Base-by-base conservation (phyloP, 2,329 filamentous ascomycete genomes). In the Tolypocladium sp. region DNA sequence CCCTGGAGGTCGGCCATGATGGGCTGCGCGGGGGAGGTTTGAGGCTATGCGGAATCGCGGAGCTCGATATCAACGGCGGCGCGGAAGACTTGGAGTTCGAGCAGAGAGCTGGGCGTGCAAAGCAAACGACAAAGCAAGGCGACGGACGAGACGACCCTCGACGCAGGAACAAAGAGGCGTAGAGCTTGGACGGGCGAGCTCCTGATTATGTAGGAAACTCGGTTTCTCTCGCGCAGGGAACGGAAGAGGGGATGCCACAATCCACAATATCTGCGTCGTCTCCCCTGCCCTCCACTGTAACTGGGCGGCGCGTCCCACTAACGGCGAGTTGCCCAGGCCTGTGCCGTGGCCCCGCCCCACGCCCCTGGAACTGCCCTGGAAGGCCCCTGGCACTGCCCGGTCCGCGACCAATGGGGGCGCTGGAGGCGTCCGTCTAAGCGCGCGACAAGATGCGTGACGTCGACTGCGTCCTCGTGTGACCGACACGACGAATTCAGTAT, bases 1-100 rank as follows among this genome's bases (percentile, higher is more conserved):
- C 75, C 73, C 65, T 77, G 70, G 52, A 77, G 71, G 60, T 77
- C 75, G 60, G 70, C 66, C 75, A 77, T 76, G 67, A 60, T 67
- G 66, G 57, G 55, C 53, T 56, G 46, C 49, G 49, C 46, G 35
- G 27, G 38, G 20, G 44, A 42, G 33, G 30, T 27, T n/a, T 44
- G 56, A 52, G 52, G 40, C 41, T 40, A 46, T 46, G 27, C 40
- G 41, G 25, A 49, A 30, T 49, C 46, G 46, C 17, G 25, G 15
- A 12, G 22, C 7, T 40, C 27, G 49, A 35, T 35, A 17, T n/a
- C 9, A 25, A 10, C 38, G 38, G 41, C 27, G 40, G 30, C 13
- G 55, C 40, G 40, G 40, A n/a, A 35, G 40, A 13, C 25, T 6
- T 30, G 6, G 25, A 20, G 20, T 22, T n/a, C 30, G 30, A 52